A percentile compares a stretch with the other conserved stretches of the same genome.
These are phyloP conservation scores for Hypoxylon subgilvum DNA, from an alignment of 495 filamentous ascomycete species.

Conservation along the genomic window DNA sequence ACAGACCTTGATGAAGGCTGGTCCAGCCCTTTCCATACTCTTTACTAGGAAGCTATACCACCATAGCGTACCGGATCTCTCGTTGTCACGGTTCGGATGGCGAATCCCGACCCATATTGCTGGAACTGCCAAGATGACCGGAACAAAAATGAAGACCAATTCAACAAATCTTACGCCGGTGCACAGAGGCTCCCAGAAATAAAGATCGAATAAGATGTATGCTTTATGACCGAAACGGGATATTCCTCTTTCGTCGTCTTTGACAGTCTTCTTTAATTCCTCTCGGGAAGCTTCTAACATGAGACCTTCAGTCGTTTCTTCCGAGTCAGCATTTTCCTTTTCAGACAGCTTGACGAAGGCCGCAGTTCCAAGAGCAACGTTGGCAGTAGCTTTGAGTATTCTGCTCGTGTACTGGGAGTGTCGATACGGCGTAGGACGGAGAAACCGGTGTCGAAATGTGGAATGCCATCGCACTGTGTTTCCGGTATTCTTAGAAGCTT, in stretches of 20 bases:
- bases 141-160: constrained; percentile 86
- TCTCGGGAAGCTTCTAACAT: constrained; percentile 82
- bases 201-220: constrained; percentile 69
- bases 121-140: constrained; percentile 81
- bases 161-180: constrained; percentile 87
- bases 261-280: constrained; percentile 72
- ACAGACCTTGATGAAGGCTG: constrained; percentile 94
- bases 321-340: constrained; percentile 61
- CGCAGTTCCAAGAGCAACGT: constrained; percentile 53
- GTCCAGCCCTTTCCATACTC: constrained; percentile 91
- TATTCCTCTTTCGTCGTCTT: constrained; percentile 64
- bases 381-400: constrained; percentile 58
- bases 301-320: constrained; percentile 76
- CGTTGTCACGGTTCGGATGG: constrained; percentile 64
- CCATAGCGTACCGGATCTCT: constrained; percentile 83
- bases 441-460: constrained; percentile 12
- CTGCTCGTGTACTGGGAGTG: constrained; percentile 8
- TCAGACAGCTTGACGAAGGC: constrained; percentile 78
- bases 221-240: constrained; percentile 59
- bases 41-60: constrained; percentile 92
- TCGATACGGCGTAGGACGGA: background rate
- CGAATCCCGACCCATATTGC: constrained; percentile 76
- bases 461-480: constrained; percentile 30
- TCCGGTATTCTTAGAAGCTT: constrained; percentile 16
- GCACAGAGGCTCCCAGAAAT: constrained; percentile 84